A percentile compares a stretch with the other conserved stretches of the same genome.
Conservation (phyloP, 2,329 filamentous ascomycete genomes). For the Penicillium sp. region DNA sequence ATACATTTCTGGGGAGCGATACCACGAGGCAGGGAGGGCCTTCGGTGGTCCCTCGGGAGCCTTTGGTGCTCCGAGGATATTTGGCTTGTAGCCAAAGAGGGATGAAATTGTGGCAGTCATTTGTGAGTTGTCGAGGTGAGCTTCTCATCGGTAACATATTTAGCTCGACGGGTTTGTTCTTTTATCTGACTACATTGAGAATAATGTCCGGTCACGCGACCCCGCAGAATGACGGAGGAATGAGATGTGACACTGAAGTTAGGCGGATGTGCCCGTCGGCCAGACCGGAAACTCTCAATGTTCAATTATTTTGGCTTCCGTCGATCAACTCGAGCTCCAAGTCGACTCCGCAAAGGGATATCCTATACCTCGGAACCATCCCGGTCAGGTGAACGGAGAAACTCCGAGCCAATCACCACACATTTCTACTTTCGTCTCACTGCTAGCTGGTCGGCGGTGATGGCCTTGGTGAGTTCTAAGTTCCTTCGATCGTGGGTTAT, state of each 20-base stretch:
- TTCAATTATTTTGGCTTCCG: not conserved
- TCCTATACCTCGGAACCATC: not conserved
- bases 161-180: too few relatives aligned
- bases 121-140: not conserved
- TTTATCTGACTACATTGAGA: too few relatives aligned
- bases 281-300: too few relatives aligned
- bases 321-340: not conserved
- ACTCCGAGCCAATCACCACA: not conserved
- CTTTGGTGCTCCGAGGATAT: not conserved
- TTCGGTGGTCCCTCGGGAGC: conserved; percentile 30
- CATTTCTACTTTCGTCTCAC: not conserved
- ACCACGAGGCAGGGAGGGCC: conserved; percentile 55
- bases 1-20: conserved; percentile 45
- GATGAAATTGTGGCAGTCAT: not conserved
- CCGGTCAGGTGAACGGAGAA: not conserved
- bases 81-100: not conserved
- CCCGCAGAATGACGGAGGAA: too few relatives aligned
- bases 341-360: too few relatives aligned
- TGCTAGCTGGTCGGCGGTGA: too few relatives aligned
- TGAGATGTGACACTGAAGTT: too few relatives aligned
- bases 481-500: too few relatives aligned
- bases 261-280: too few relatives aligned
- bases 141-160: too few relatives aligned
- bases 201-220: too few relatives aligned
- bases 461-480: too few relatives aligned